A percentile compares a stretch with the other conserved stretches of the same genome.
These are phyloP conservation scores for Jamesozyma jinghongensis DNA, from an alignment of 805 yeast genomes.

Conservation along the genomic window DNA sequence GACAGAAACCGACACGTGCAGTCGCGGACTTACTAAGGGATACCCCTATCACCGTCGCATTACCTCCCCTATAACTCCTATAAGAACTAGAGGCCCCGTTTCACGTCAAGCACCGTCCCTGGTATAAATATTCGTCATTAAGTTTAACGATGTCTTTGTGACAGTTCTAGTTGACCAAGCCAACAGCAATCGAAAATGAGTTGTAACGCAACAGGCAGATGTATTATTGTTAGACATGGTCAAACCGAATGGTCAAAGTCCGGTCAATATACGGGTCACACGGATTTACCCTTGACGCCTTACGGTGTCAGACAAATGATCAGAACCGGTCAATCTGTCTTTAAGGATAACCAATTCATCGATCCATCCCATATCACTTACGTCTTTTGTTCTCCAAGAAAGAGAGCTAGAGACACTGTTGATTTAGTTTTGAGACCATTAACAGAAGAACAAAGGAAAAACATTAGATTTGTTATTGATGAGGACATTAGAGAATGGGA, in stretches of 20 bases:
- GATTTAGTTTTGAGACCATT: conserved; percentile 49
- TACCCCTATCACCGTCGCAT: too few relatives aligned
- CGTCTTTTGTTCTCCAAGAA: conserved; percentile 73
- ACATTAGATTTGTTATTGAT: conserved; percentile 41
- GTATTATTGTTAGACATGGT: conserved; percentile 70
- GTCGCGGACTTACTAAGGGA: neutral
- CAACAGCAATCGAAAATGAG: too few relatives aligned
- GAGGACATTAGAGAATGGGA: conserved; percentile 90
- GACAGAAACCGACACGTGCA: too few relatives aligned
- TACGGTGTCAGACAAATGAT: conserved; percentile 72
- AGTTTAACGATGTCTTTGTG: too few relatives aligned
- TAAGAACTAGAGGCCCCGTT: neutral
- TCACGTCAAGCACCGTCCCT: neutral
- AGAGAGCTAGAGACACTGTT: conserved; percentile 68
- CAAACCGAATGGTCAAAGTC: conserved; percentile 95
- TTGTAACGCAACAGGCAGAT: conserved; percentile 47
- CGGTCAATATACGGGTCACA: conserved; percentile 83
- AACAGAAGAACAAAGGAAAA: conserved; percentile 34
- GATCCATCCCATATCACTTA: conserved; percentile 54
- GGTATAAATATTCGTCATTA: neutral
- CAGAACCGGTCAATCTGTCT: conserved; percentile 61
- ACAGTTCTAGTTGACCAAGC: too few relatives aligned
- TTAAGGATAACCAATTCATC: conserved; percentile 51
- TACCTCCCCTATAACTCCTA: too few relatives aligned
- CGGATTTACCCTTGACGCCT: conserved; percentile 71